Evolutionary conservation across 192 early-diverging fungal species (phyloP).

Genomic region (Coemansia pectinata): DNA sequence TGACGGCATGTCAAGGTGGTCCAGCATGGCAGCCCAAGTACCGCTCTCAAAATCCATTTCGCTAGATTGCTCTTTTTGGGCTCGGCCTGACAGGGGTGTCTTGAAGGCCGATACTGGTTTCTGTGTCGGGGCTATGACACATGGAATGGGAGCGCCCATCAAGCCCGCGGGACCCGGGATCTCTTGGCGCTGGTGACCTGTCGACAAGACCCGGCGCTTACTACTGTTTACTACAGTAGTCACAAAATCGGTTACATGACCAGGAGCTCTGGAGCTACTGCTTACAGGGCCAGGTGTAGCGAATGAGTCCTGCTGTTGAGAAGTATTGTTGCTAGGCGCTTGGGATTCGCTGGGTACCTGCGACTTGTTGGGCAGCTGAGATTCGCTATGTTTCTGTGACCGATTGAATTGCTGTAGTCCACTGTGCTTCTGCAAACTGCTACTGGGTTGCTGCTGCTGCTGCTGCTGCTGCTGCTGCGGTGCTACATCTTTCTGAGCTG

Average conservation of each 20-base stretch:
- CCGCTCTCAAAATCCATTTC: constrained; percentile 46
- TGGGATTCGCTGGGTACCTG: neutral
- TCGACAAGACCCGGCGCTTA: neutral
- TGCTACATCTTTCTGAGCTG: neutral
- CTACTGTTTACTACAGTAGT: constrained; percentile 29
- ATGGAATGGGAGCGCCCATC: neutral
- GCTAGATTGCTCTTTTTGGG: constrained; percentile 10
- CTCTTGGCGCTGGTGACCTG: constrained; percentile 8
- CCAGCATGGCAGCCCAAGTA: constrained; percentile 49
- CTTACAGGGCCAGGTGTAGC: neutral
- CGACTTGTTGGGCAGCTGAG: neutral
- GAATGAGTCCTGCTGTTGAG: neutral
- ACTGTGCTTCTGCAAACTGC: neutral
- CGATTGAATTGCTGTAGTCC: neutral
- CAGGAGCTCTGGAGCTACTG: neutral
- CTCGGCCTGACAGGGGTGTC: constrained; percentile 20
- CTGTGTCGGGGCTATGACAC: constrained; percentile 13
- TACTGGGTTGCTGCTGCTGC: neutral
- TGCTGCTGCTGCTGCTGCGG: neutral
- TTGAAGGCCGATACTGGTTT: constrained; percentile 29
- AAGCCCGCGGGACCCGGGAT: constrained; percentile 44
- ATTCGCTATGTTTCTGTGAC: neutral
- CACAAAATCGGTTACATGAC: neutral
- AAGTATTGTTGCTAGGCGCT: neutral
- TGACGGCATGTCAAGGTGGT: constrained; percentile 27